Evolutionary conservation across 2,329 filamentous ascomycete species (phyloP), one percentile per base, ranked within the genome.

Genomic region (Colletotrichum tamarilloi): DNA sequence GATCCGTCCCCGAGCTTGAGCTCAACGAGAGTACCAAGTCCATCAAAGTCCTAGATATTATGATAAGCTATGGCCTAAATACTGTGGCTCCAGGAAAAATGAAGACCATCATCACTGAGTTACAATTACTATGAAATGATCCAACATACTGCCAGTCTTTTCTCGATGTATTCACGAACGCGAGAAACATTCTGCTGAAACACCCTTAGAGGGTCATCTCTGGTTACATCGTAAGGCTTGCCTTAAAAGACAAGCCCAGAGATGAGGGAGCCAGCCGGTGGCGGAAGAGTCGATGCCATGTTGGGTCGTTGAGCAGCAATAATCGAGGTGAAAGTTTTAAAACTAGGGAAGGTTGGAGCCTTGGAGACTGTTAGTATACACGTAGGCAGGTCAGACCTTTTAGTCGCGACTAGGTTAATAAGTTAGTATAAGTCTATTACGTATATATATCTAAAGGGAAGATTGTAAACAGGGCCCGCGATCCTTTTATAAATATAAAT

Each of bases 21-120:
- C 55, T 52, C 12, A n/a, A 67, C 38, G 35, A 67, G 64, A 35
- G 46, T 52, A 35, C 58, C 49, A 16, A 67, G 64, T 67, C 64
- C 53, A 52, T 58, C 55, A 59, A 67, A 59, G 35, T 52, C n/a
- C 63, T 66, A 57, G 12, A n/a, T 26, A 35, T 57, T 19, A 14
- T 42, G 19, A 42, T 42, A 16, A 42, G 38, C 38, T 42, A 42
- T 19, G 16, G 26, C 32, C 28, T 35, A 35, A 26, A 26, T 26
- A 66, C 32, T 35, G 11, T 12, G 32, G 35, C 16, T 11, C 49
- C 30, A 24, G 3, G 3, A 26, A 22, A 14, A 66, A 19, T 42
- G 38, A 42, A 16, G 38, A 42, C 16, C 16, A 24, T 12, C 22
- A 22, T 2, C 57, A 16, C 42, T 22, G 38, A 35, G 12, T 19